Evolutionary conservation across 345 rosid genomes (phyloP).

Genomic region (Linum usitatissimum): DNA sequence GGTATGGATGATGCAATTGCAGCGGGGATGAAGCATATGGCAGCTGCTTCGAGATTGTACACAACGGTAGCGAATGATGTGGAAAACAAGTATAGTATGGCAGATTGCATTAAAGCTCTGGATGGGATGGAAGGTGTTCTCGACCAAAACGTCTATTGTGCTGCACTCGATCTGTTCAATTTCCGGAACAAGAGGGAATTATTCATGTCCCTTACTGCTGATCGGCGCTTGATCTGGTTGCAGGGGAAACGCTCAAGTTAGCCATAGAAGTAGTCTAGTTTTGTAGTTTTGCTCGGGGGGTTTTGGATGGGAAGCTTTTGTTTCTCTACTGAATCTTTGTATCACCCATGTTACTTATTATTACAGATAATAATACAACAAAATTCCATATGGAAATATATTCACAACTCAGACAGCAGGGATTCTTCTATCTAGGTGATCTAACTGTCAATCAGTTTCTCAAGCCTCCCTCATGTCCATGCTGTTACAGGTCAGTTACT

Average conservation of each 20-base stretch:
- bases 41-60: constrained; percentile 41
- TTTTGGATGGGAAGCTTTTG: too few species aligned
- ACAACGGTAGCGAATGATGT: constrained; percentile 26
- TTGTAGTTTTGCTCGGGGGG: too few species aligned
- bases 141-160: constrained; percentile 33
- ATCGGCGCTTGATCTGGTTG: constrained; percentile 41
- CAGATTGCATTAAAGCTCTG: constrained; percentile 41
- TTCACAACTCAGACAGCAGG: too few species aligned
- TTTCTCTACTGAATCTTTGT: too few species aligned
- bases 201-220: constrained; percentile 37
- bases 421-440: too few species aligned
- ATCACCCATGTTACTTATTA: too few species aligned
- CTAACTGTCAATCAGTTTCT: too few species aligned
- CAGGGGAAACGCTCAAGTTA: constrained; percentile 22
- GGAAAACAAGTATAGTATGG: constrained; percentile 27
- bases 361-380: too few species aligned
- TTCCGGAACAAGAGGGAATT: constrained; percentile 39
- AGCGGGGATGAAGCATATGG: constrained; percentile 44
- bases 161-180: constrained; percentile 42
- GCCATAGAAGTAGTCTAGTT: too few species aligned
- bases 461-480: too few species aligned
- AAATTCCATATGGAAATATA: too few species aligned
- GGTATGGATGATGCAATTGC: constrained; percentile 49
- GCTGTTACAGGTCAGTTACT: too few species aligned
- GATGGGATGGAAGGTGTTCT: constrained; percentile 23